Evolutionary conservation across 2,329 filamentous ascomycete genomes (phyloP).

Genomic region (Zarea fungicola): DNA sequence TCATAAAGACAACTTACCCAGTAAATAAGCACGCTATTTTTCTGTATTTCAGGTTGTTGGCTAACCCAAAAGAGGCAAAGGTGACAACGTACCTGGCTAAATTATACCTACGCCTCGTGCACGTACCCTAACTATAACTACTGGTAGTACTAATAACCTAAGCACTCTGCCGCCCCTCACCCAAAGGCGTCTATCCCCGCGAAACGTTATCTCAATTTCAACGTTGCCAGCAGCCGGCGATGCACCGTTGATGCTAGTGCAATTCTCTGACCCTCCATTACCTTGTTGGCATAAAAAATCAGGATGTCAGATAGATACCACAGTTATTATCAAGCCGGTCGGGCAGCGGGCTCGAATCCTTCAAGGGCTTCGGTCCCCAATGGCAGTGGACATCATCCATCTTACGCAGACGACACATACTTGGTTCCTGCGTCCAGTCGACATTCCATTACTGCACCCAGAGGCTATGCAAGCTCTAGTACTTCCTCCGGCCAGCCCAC

Average conservation of each 20-base stretch:
- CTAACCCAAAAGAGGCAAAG: too few species aligned
- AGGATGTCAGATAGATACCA: slow-evolving; percentile 45
- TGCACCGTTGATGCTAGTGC: not conserved
- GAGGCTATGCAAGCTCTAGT: slow-evolving; percentile 29
- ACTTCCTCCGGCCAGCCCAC: slow-evolving; percentile 33
- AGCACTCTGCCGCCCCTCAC: not conserved
- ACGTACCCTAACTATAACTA: too few species aligned
- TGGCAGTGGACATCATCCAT: slow-evolving; percentile 43
- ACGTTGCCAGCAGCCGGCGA: not conserved
- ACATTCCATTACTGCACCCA: slow-evolving; percentile 26
- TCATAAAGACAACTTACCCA: too few species aligned
- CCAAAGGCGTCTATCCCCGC: not conserved
- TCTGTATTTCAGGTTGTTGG: too few species aligned
- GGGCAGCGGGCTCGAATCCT: slow-evolving; percentile 42
- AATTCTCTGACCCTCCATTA: not conserved
- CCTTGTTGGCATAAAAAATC: not conserved
- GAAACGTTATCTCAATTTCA: not conserved
- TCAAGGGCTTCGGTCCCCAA: slow-evolving; percentile 50
- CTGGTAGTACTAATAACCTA: too few species aligned
- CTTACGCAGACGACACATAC: slow-evolving; percentile 51
- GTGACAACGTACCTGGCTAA: too few species aligned
- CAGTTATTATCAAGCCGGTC: slow-evolving; percentile 34
- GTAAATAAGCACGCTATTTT: too few species aligned
- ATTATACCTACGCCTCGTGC: too few species aligned
- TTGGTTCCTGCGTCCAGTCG: slow-evolving; percentile 41